These are phyloP conservation scores for Blastobotrys serpentis DNA, from an alignment of 1,139 yeast genomes.

Conservation along the genomic window DNA sequence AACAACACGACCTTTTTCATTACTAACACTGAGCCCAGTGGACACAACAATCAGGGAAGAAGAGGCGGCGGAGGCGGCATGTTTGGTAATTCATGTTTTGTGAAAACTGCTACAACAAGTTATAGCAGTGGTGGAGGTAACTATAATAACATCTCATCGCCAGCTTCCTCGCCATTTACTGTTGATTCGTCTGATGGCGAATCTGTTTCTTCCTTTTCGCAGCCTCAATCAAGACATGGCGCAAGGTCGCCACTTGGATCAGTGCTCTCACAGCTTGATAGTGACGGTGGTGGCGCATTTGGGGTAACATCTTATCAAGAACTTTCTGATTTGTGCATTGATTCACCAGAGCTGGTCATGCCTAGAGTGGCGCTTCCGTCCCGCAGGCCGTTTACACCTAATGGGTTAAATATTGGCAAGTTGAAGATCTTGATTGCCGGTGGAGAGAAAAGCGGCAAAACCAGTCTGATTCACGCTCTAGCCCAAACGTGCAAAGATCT, in stretches of 20 bases:
- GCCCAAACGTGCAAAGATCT: slow-evolving; percentile 28
- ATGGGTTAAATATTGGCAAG: slow-evolving; percentile 32
- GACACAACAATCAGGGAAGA: slow-evolving; percentile 12
- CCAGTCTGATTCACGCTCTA: slow-evolving; percentile 30
- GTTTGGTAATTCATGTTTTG: not conserved
- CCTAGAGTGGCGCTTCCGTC: slow-evolving; percentile 32
- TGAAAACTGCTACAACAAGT: too few species aligned
- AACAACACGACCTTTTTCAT: slow-evolving; percentile 21
- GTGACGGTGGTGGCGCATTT: slow-evolving; percentile 9
- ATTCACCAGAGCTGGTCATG: slow-evolving; percentile 27
- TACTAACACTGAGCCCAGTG: slow-evolving; percentile 24
- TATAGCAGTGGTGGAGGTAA: not conserved
- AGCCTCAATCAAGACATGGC: slow-evolving; percentile 4
- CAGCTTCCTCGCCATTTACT: slow-evolving; percentile 1
- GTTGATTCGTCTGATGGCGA: slow-evolving; percentile 6
- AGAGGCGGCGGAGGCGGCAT: not conserved
- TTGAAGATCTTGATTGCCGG: slow-evolving; percentile 32
- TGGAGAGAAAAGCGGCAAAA: slow-evolving; percentile 31
- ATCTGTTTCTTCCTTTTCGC: slow-evolving; percentile 3
- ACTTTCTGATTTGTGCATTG: slow-evolving; percentile 8
- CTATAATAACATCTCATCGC: not conserved
- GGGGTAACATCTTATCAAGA: slow-evolving; percentile 14
- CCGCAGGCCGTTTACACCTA: slow-evolving; percentile 29
- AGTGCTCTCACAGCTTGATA: slow-evolving; percentile 14
- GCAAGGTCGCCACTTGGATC: slow-evolving; percentile 8